These are phyloP conservation scores for Cordyceps cicadae DNA, from an alignment of 2,329 filamentous ascomycete genomes.

Conservation along the genomic window DNA sequence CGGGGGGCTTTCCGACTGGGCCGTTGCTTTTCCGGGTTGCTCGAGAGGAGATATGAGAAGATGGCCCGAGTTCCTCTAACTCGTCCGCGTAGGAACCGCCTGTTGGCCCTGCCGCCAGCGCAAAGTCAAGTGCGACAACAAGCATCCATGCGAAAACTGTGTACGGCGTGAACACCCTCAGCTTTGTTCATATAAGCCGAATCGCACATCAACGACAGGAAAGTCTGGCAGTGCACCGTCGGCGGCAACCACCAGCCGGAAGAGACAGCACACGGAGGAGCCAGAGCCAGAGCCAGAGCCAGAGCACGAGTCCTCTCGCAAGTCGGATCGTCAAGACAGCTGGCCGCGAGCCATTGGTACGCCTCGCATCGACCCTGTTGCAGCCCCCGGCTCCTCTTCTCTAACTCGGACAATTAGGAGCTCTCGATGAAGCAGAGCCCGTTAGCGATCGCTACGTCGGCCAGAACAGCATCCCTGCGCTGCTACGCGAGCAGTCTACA, in stretches of 20 bases:
- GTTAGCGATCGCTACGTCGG: constrained; percentile 54
- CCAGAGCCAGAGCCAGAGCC: constrained; percentile 19
- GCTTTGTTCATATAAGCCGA: constrained; percentile 60
- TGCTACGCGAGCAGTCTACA: constrained; percentile 53
- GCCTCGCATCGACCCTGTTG: background rate
- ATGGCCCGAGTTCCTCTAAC: background rate
- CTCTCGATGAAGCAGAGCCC: constrained; percentile 46
- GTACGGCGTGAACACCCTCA: constrained; percentile 57
- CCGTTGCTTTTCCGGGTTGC: background rate
- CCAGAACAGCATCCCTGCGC: constrained; percentile 60
- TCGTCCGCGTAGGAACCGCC: constrained; percentile 40
- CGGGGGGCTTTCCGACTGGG: background rate
- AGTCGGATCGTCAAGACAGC: constrained; percentile 30
- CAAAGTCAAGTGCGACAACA: constrained; percentile 63
- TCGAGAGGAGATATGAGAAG: background rate
- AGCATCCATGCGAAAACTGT: constrained; percentile 60
- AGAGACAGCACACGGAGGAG: constrained; percentile 26
- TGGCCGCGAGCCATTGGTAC: constrained; percentile 36
- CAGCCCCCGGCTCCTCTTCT: background rate
- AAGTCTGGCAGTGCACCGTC: constrained; percentile 26
- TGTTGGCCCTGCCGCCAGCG: constrained; percentile 61
- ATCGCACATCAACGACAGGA: constrained; percentile 33
- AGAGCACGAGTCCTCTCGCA: constrained; percentile 22
- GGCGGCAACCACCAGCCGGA: constrained; percentile 19
- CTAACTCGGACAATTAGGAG: constrained; percentile 18